These are phyloP conservation scores for Dryas integrifolia DNA, from an alignment of 331 rosid species.

Conservation along the genomic window DNA sequence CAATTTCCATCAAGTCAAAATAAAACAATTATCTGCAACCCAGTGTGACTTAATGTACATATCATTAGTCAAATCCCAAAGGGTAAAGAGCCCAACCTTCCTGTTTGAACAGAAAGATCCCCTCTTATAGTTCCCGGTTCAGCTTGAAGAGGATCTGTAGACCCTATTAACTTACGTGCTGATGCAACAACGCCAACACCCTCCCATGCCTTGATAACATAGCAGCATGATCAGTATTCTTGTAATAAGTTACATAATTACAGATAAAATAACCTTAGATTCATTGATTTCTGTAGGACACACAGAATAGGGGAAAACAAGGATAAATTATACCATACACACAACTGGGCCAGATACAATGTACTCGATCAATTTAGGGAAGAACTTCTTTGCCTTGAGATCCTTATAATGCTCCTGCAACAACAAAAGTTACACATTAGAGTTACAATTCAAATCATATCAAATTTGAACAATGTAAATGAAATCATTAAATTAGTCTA, in stretches of 20 bases:
- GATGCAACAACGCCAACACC: slow-evolving; percentile 92
- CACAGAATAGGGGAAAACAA: not conserved
- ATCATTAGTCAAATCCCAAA: slow-evolving; percentile 17
- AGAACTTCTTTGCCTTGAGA: slow-evolving; percentile 75
- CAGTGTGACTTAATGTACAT: not conserved
- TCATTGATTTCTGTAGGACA: not conserved
- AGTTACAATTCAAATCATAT: slow-evolving; percentile 10
- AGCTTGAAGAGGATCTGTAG: slow-evolving; percentile 90
- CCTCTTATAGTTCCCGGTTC: slow-evolving; percentile 99
- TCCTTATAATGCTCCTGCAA: slow-evolving; percentile 93
- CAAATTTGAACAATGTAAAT: not conserved
- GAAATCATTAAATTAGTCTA: not conserved
- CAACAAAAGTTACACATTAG: slow-evolving; percentile 23
- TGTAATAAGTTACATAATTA: not conserved
- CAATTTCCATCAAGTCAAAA: slow-evolving; percentile 9
- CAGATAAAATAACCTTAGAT: not conserved
- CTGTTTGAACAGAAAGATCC: slow-evolving; percentile 86
- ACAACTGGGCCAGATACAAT: slow-evolving; percentile 98
- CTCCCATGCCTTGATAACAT: slow-evolving; percentile 84
- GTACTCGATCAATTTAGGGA: slow-evolving; percentile 72
- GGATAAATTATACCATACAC: slow-evolving; percentile 62
- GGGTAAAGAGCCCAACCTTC: slow-evolving; percentile 57
- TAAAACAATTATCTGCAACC: not conserved
- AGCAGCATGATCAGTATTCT: slow-evolving; percentile 24
- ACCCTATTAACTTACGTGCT: slow-evolving; percentile 91